phyloP scores from a whole-genome alignment of 2,329 filamentous ascomycete species.

The Neoarthrinium moseri region DNA sequence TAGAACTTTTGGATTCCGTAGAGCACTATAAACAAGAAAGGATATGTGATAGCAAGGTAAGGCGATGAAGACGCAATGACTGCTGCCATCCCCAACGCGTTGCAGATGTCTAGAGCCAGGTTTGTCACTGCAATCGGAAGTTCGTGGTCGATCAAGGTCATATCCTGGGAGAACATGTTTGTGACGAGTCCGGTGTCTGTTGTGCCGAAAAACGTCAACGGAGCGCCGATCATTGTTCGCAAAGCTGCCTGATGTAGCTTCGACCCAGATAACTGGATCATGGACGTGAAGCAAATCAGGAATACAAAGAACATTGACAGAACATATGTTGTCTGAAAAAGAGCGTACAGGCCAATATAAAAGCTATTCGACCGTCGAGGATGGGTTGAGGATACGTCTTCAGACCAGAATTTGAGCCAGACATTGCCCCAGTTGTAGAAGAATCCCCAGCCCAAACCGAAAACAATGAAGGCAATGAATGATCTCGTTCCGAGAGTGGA shows the following conservation, averaged over 20 bases:
- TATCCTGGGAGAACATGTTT: slow-evolving; percentile 46
- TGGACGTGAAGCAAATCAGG: slow-evolving; percentile 16
- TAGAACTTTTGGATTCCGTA: slow-evolving; percentile 57
- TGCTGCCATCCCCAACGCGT: slow-evolving; percentile 40
- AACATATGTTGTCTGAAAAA: slow-evolving; percentile 14
- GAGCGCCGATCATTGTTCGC: slow-evolving; percentile 32
- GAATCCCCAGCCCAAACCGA: slow-evolving; percentile 23
- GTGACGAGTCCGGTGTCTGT: slow-evolving; percentile 40
- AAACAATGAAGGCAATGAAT: slow-evolving; percentile 17
- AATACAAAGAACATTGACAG: slow-evolving; percentile 19
- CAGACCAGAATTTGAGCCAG: slow-evolving; percentile 42
- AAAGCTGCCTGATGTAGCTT: slow-evolving; percentile 32
- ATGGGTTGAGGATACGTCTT: slow-evolving; percentile 17
- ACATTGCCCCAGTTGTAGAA: slow-evolving; percentile 28
- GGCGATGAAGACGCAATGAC: slow-evolving; percentile 42
- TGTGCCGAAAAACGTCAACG: slow-evolving; percentile 37
- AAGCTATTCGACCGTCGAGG: slow-evolving; percentile 19
- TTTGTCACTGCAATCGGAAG: slow-evolving; percentile 34
- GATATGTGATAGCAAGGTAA: slow-evolving; percentile 49
- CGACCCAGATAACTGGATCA: slow-evolving; percentile 27
- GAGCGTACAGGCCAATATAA: slow-evolving; percentile 30
- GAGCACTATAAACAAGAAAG: slow-evolving; percentile 42
- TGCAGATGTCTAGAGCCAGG: slow-evolving; percentile 19
- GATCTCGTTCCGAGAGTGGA: slow-evolving; percentile 19
- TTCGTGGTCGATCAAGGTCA: slow-evolving; percentile 38